Evolutionary conservation across 805 yeast species (phyloP).

Genomic region (Sporopachydermia quercuum): DNA sequence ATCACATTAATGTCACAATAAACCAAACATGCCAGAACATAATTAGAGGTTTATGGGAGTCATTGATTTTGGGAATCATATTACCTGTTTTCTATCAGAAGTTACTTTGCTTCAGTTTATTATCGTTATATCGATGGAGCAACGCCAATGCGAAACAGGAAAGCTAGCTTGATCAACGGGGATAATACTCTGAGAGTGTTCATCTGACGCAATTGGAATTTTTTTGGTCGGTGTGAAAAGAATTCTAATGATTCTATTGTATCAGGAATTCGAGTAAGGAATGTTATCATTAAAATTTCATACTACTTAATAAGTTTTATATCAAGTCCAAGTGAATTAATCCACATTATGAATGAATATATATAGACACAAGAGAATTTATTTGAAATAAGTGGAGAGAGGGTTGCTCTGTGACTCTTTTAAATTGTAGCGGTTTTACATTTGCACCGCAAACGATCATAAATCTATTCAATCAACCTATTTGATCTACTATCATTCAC

Average conservation of each 20-base stretch:
- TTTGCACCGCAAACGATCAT: constrained; percentile 1
- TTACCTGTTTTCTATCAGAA: no score
- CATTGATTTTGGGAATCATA: no score
- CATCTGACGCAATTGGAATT: constrained; percentile 1
- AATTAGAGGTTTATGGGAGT: no score
- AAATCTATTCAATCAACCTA: constrained; percentile 1
- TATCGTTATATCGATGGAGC: no score
- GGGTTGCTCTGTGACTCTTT: constrained; percentile 1
- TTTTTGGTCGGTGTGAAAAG: constrained; percentile 1
- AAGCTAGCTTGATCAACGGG: constrained; percentile 1
- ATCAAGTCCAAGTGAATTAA: not conserved
- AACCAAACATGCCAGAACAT: no score
- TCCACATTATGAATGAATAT: not conserved
- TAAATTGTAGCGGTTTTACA: constrained; percentile 1
- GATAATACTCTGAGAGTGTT: not conserved
- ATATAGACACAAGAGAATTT: not conserved
- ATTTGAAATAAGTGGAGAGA: constrained; percentile 1
- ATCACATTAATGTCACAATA: no score
- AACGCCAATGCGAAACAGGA: constrained; percentile 1
- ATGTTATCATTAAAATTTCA: constrained; percentile 1
- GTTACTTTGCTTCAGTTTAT: no score
- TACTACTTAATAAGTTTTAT: not conserved
- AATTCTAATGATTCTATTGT: constrained; percentile 1
- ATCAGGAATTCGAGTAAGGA: constrained; percentile 1
- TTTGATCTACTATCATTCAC: not conserved